Evolutionary conservation across 2,329 filamentous ascomycete genomes (phyloP).

Genomic region (Phialophora verrucosa): DNA sequence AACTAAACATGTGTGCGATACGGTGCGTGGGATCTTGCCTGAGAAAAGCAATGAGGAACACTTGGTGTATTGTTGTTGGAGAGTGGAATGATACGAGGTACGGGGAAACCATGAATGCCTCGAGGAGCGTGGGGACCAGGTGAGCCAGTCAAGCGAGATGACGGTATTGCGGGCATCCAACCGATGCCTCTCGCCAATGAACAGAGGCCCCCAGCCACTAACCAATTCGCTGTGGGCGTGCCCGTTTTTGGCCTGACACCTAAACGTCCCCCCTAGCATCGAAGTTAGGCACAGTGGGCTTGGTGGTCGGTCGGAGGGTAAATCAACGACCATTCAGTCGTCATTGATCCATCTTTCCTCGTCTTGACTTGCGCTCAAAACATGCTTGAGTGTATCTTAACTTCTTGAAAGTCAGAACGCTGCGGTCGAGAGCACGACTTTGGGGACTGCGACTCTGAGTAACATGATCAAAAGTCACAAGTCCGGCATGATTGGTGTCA

Average conservation of each 20-base stretch:
- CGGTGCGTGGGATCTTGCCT: constrained; percentile 9
- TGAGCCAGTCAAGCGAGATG: constrained; percentile 13
- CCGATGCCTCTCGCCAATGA: constrained; percentile 6
- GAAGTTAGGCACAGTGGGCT: constrained; percentile 7
- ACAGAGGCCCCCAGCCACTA: background rate
- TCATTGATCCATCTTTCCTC: constrained; percentile 1
- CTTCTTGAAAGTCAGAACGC: background rate
- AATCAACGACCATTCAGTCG: constrained; percentile 13
- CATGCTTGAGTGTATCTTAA: background rate
- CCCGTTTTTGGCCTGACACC: background rate
- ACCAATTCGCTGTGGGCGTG: background rate
- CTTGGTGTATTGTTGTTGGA: constrained; percentile 5
- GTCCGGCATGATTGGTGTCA: constrained; percentile 5
- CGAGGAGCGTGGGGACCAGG: background rate
- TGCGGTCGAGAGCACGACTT: background rate
- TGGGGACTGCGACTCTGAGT: background rate
- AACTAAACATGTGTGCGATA: constrained; percentile 7
- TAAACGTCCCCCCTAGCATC: constrained; percentile 7
- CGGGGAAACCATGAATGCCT: constrained; percentile 1
- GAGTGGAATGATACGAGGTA: constrained; percentile 20
- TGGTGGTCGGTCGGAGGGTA: constrained; percentile 17
- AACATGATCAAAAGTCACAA: background rate
- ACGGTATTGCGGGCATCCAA: constrained; percentile 4
- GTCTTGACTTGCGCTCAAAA: constrained; percentile 1
- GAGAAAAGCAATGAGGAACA: constrained; percentile 16